Percentiles rank a stretch among this genome's conserved stretches.
phyloP scores from a whole-genome alignment of 208 protist species.

The Crithidia thermophila region DNA sequence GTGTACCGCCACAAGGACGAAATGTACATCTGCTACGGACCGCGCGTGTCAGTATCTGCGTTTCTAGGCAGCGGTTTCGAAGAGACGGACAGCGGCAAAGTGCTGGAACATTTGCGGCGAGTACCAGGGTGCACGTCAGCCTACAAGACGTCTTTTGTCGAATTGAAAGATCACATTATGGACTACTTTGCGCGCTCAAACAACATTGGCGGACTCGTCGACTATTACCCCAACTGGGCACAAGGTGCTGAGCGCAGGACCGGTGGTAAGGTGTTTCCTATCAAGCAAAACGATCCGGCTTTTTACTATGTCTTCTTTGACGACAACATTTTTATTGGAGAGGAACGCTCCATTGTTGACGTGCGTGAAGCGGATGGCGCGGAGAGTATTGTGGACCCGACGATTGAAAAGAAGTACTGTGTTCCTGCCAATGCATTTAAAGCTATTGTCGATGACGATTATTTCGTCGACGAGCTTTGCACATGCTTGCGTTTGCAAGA shows the following conservation, averaged over 20 bases:
- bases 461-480: constrained; percentile 78
- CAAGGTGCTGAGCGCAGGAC: constrained; percentile 70
- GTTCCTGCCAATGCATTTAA: constrained; percentile 81
- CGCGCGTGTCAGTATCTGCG: constrained; percentile 49
- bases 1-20: constrained; percentile 66
- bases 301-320: constrained; percentile 89
- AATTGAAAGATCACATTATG: constrained; percentile 55
- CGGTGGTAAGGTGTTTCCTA: constrained; percentile 86
- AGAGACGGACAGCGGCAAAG: constrained; percentile 20
- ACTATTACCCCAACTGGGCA: constrained; percentile 91
- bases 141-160: constrained; percentile 48
- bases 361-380: constrained; percentile 56
- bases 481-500: constrained; percentile 52
- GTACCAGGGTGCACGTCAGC: constrained; percentile 56
- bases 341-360: constrained; percentile 89
- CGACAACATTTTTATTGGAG: constrained; percentile 88
- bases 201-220: constrained; percentile 79
- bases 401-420: constrained; percentile 67
- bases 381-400: constrained; percentile 45
- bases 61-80: constrained; percentile 30
- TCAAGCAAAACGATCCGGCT: constrained; percentile 28
- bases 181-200: constrained; percentile 55
- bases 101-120: constrained; percentile 36
- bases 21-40: constrained; percentile 77
- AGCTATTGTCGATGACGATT: constrained; percentile 79